Base-by-base conservation (phyloP, 805 yeast genomes). In the Yamadazyma laniorum region DNA sequence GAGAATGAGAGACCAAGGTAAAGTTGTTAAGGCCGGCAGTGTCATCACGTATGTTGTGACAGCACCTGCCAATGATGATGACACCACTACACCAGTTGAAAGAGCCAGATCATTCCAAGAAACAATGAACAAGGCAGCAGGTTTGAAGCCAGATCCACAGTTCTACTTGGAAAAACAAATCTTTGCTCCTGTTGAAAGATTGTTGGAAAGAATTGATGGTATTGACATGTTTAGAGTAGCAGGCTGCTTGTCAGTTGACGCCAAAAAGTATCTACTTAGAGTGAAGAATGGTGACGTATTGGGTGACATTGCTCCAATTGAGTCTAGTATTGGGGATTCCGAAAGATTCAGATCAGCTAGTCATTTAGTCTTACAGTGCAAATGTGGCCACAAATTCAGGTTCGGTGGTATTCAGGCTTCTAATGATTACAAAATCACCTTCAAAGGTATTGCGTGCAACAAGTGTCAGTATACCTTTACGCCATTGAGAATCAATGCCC, bases 81-180 rank as follows among this genome's bases (percentile, higher is more conserved):
- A 67, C 26, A 43, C 44, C 25, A 34, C 46, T 11, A 35, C 55
- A 3, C 76, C 77, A 7, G 91, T 95, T 0, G 91, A 85, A 43
- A 74, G 97, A 40, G 96, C 99, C 0, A 75, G 86, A 43, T 79
- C 96, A 0, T 69, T 87, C 37, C 80, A 77, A 48, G 97, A 91
- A 51, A 74, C 89, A 6, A 58, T 83, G 55, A 56, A 63, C 23
- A 77, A 75, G 37, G 61, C 67, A 26, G 66, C 71, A 6, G 62
- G 63, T 3, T 73, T 82, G 43, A 67, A 60, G 43, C 88, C 93
- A 1, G 99, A 93, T 60, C 74, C 85, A 1, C 72, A 68, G 27
- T 90, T 76, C 55, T 93, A 93, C 58, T 67, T 91, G 49, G 93
- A 82, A 48, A 85, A 88, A 58, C 99, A 93, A 62, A 75, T 93